Evolutionary conservation across 2,329 filamentous ascomycete genomes (phyloP).

Genomic region (Aspergillus sergii): DNA sequence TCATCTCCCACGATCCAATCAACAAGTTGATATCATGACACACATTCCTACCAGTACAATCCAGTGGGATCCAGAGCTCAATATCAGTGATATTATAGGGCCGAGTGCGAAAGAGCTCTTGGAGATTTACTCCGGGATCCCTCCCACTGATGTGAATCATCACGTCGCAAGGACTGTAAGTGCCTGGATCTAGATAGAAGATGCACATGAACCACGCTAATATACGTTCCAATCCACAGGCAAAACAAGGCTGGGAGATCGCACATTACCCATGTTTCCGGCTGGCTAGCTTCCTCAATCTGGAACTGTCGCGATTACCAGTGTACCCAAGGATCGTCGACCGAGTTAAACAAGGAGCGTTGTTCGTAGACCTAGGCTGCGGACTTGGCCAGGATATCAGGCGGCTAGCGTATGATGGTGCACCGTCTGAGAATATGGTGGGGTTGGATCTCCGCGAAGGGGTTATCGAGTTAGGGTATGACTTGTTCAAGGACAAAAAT

Average conservation of each 20-base stretch:
- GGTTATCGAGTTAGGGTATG: neutral
- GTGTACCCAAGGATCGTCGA: neutral
- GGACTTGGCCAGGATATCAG: neutral
- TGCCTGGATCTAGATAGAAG: too few species aligned
- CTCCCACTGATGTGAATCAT: fast-evolving
- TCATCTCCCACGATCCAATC: too few species aligned
- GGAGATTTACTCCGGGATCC: too few species aligned
- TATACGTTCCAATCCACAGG: neutral
- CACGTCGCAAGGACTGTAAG: too few species aligned
- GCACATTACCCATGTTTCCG: neutral
- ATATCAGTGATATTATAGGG: too few species aligned
- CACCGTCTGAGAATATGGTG: neutral
- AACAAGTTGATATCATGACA: too few species aligned
- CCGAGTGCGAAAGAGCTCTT: too few species aligned
- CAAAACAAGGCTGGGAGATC: neutral
- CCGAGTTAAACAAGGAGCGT: neutral
- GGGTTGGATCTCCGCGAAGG: neutral
- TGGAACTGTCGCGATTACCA: neutral
- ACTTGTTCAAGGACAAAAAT: neutral
- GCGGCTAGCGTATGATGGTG: neutral
- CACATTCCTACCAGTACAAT: too few species aligned
- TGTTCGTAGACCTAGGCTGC: constrained; percentile 2
- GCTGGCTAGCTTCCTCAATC: neutral
- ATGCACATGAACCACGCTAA: too few species aligned
- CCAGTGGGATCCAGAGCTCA: too few species aligned